These are phyloP conservation scores for Ceratocystis papillata DNA, from an alignment of 2,329 filamentous ascomycete species.

Conservation along the genomic window DNA sequence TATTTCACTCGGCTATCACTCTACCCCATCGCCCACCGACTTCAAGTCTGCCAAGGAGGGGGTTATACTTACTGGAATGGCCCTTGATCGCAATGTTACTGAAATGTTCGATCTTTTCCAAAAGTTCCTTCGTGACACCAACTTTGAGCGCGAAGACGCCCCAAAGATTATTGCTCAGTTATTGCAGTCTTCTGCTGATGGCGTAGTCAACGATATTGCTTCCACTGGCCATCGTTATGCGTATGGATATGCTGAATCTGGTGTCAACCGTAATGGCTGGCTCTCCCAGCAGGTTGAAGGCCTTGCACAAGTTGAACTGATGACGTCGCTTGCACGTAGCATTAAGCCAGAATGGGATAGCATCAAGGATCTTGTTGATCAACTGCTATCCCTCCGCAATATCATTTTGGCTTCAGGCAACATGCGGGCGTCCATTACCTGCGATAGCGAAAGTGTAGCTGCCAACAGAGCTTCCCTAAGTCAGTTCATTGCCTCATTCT, in stretches of 20 bases:
- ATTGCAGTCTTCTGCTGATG: slow-evolving; percentile 75
- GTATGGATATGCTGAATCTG: slow-evolving; percentile 69
- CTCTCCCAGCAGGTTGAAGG: slow-evolving; percentile 77
- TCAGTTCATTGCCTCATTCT: slow-evolving; percentile 41
- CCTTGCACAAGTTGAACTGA: slow-evolving; percentile 79
- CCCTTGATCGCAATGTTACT: slow-evolving; percentile 78
- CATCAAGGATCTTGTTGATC: slow-evolving; percentile 63
- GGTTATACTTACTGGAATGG: slow-evolving; percentile 72
- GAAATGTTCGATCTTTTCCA: slow-evolving; percentile 81
- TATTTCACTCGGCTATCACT: slow-evolving; percentile 72
- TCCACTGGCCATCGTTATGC: slow-evolving; percentile 83
- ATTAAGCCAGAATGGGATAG: slow-evolving; percentile 54
- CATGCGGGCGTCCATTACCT: slow-evolving; percentile 75
- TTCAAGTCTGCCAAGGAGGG: slow-evolving; percentile 66
- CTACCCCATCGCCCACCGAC: slow-evolving; percentile 65
- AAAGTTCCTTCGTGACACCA: slow-evolving; percentile 70
- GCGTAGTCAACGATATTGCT: slow-evolving; percentile 82
- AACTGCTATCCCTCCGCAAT: slow-evolving; percentile 74
- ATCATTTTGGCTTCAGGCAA: slow-evolving; percentile 60
- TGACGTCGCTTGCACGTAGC: slow-evolving; percentile 60
- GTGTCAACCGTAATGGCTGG: slow-evolving; percentile 59
- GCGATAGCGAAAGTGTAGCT: slow-evolving; percentile 59
- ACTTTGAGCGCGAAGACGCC: slow-evolving; percentile 77
- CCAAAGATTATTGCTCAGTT: slow-evolving; percentile 75
- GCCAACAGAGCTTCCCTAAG: slow-evolving; percentile 61